Base-by-base conservation (phyloP, 2,329 filamentous ascomycete genomes). In the Calonectria pauciramosa region DNA sequence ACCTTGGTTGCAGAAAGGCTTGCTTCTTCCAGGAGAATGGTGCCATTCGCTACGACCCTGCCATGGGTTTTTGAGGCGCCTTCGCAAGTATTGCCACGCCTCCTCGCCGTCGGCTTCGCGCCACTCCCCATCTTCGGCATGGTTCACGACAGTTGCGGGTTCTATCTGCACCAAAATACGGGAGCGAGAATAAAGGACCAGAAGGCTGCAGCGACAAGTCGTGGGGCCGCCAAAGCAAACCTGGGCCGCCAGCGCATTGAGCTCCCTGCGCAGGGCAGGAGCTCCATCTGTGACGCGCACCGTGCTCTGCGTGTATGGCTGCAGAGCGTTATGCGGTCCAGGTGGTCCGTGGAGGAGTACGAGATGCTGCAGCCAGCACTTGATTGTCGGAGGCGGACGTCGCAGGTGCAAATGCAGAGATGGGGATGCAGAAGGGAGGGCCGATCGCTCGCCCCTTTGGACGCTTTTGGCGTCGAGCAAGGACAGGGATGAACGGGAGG, bases 11-110 rank as follows among this genome's bases (percentile, higher is more conserved):
- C 74, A 80, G 75, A 60, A 72, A 73, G 74, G 68, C 65, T 79
- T 80, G 73, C 78, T 75, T 80, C 51, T 77, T 65, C 32, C 63
- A 70, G 26, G 75, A 51, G 52, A 77, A 78, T 80, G 74, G 78
- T 80, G 79, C 79, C 74, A 80, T 80, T 76, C 68, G 68, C 70
- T 75, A 26, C 51, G 51, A 70, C 67, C 34, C 30, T 60, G 64
- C 26, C 70, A 63, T 60, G 34, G 59, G 65, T 38, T 44, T 49
- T 65, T 20, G 65, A 16, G 47, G 36, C 49, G 66, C 41, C 44
- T 49, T 64, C 34, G 66, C 66, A 66, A 65, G 67, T 65, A 67
- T 70, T 38, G 51, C 38, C 36, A 68, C 52, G 63, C 34, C 67
- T 68, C 34, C 54, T 68, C 64, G 64, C 52, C 38, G 36, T 36